These are phyloP conservation scores for Wickerhamiella spandovensis DNA, from an alignment of 805 yeast species.

Conservation along the genomic window DNA sequence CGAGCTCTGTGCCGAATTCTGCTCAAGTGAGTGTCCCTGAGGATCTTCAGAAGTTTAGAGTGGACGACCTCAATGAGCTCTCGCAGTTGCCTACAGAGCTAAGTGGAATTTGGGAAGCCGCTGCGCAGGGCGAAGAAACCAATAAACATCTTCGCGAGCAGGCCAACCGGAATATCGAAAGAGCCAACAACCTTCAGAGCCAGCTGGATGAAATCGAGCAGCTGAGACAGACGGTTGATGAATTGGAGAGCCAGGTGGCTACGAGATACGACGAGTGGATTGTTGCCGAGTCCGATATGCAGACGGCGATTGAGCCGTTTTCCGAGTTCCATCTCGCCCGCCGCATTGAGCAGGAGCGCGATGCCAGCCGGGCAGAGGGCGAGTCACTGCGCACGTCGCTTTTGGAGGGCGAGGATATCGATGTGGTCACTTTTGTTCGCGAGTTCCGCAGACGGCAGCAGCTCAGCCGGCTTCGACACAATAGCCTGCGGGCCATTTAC, in stretches of 20 bases:
- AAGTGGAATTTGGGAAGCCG: conserved; percentile 21
- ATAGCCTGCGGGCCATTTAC: neutral
- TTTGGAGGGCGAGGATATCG: conserved; percentile 7
- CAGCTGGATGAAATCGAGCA: conserved; percentile 20
- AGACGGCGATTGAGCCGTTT: conserved; percentile 25
- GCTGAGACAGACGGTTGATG: neutral
- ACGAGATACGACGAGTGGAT: conserved; percentile 6
- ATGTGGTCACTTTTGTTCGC: neutral
- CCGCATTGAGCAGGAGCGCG: conserved; percentile 22
- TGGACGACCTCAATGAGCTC: conserved; percentile 17
- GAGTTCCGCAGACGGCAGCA: neutral
- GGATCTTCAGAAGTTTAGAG: conserved; percentile 14
- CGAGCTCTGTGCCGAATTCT: too few species aligned
- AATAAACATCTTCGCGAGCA: conserved; percentile 17
- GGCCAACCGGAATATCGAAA: conserved; percentile 18
- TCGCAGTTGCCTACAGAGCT: conserved; percentile 14
- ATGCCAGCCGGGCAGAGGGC: conserved; percentile 22
- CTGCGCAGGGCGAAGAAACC: conserved; percentile 16
- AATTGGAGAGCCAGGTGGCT: conserved; percentile 20
- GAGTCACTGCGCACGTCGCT: conserved; percentile 1
- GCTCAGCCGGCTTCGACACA: neutral
- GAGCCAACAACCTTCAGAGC: conserved; percentile 20
- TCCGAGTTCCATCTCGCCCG: conserved; percentile 25
- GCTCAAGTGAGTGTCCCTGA: conserved; percentile 11
- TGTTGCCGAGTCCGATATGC: conserved; percentile 21